A percentile compares a stretch with the other conserved stretches of the same genome.
Evolutionary conservation across 2,329 filamentous ascomycete genomes (phyloP).

Genomic region (Onygenales sp.): DNA sequence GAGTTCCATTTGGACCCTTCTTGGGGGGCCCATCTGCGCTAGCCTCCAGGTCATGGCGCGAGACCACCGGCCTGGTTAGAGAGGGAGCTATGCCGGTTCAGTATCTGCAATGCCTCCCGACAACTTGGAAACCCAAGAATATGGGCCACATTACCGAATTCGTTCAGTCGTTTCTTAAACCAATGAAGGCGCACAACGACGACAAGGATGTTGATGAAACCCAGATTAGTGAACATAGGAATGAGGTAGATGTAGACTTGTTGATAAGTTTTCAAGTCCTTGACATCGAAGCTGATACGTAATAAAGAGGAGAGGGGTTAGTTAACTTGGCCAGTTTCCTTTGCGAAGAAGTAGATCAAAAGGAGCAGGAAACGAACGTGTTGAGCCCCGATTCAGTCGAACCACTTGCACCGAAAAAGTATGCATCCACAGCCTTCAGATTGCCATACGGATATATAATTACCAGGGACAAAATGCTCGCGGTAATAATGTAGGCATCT

Average conservation of each 20-base stretch:
- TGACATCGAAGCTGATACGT: slow-evolving; percentile 39
- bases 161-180: slow-evolving; percentile 39
- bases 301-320: neutral
- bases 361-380: slow-evolving; percentile 23
- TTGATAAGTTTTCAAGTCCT: slow-evolving; percentile 41
- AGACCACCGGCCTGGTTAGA: neutral
- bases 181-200: slow-evolving; percentile 40
- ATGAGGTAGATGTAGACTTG: slow-evolving; percentile 44
- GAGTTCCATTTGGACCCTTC: neutral
- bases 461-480: slow-evolving; percentile 25
- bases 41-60: neutral
- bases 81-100: neutral
- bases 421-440: slow-evolving; percentile 35
- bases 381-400: slow-evolving; percentile 44
- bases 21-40: neutral
- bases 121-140: neutral
- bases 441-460: slow-evolving; percentile 33
- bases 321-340: neutral
- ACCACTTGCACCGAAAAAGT: slow-evolving; percentile 41
- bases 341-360: neutral
- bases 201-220: slow-evolving; percentile 42
- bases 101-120: neutral
- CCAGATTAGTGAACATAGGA: slow-evolving; percentile 40
- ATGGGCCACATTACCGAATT: slow-evolving; percentile 19
- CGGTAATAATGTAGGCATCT: slow-evolving; percentile 32